A percentile compares a stretch with the other conserved stretches of the same genome.
phyloP scores from a whole-genome alignment of 2,329 filamentous ascomycete species.

The Exophiala spinifera region DNA sequence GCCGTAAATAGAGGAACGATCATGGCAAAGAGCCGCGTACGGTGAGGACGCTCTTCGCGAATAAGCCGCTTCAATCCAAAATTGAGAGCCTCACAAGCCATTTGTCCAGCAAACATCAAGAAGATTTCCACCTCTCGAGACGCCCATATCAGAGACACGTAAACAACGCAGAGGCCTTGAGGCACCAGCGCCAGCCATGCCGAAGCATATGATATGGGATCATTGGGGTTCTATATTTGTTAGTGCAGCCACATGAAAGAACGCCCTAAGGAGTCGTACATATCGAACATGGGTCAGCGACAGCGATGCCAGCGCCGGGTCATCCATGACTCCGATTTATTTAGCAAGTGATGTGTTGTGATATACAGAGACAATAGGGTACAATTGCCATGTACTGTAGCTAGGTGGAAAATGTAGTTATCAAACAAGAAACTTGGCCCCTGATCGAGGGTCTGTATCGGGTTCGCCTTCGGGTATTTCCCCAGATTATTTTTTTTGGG shows the following conservation, averaged over 20 bases:
- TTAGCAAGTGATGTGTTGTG: background rate
- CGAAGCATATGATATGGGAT: conserved; percentile 79
- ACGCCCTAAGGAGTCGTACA: conserved; percentile 53
- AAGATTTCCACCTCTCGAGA: conserved; percentile 85
- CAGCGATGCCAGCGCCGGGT: conserved; percentile 72
- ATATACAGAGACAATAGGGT: no score
- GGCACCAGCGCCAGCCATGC: conserved; percentile 93
- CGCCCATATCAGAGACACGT: conserved; percentile 85
- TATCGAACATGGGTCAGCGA: conserved; percentile 96
- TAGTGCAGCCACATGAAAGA: background rate
- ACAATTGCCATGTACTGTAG: no score
- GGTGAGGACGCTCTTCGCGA: conserved; percentile 82
- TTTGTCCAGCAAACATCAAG: conserved; percentile 87
- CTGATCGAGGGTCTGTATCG: background rate
- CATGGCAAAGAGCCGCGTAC: conserved; percentile 46
- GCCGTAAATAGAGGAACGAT: background rate
- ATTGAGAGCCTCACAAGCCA: conserved; percentile 88
- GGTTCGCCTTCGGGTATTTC: background rate
- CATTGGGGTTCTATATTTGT: conserved; percentile 68
- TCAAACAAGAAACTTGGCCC: background rate
- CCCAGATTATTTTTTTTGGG: conserved; percentile 1
- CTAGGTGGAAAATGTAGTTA: background rate
- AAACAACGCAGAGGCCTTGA: conserved; percentile 85
- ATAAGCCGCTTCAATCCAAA: conserved; percentile 85
- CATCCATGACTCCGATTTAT: conserved; percentile 23